Base-by-base conservation (phyloP, 78 protist genomes). In the Guillardia theta region DNA sequence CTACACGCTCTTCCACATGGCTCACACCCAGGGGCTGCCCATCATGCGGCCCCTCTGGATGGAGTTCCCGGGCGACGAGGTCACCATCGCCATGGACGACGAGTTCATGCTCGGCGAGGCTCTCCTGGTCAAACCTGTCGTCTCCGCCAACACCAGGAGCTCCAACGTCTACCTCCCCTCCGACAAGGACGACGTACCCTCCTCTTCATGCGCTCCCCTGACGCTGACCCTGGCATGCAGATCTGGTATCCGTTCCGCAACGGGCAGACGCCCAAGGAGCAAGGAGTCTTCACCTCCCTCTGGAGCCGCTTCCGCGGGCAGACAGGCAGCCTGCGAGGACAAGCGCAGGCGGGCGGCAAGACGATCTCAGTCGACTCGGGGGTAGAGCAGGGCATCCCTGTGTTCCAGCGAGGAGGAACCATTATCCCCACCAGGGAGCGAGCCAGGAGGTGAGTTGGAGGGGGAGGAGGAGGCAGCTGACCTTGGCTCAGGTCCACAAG, bases 351-450 rank as follows among this genome's bases (percentile, higher is more conserved):
- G 27, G 70, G 70, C 70, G 70, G 70, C 39, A 30, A 24, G 70
- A 58, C 27, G 2, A 30, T 58, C 1, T 27, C 4, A 24, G 70
- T 58, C 27, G 70, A 58, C 39, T 58, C 24, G 37, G 50, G 53
- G 37, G 45, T 44, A 15, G 95, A 96, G 21, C 97, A 96, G 39
- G 62, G 46, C 53, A 93, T 97, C 9, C 98, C 98, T 41, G 98
- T 96, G 90, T 96, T 92, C 96, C 97, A 96, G 90, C 94, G 98
- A 0, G 98, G 97, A 24, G 99, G 99, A 45, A 53, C 95, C 48
- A 92, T 98, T 77, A 21, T 98, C 33, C 95, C 98, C 10, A 64
- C 87, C 78, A 76, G 96, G 58, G 97, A 97, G 93, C 94, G 99
- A 33, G 64, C 95, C 3, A 93, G 99, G 76, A 95, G 99, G 50